phyloP scores from a whole-genome alignment of 2,329 filamentous ascomycete species.

The Endoconidiophora laricicola region DNA sequence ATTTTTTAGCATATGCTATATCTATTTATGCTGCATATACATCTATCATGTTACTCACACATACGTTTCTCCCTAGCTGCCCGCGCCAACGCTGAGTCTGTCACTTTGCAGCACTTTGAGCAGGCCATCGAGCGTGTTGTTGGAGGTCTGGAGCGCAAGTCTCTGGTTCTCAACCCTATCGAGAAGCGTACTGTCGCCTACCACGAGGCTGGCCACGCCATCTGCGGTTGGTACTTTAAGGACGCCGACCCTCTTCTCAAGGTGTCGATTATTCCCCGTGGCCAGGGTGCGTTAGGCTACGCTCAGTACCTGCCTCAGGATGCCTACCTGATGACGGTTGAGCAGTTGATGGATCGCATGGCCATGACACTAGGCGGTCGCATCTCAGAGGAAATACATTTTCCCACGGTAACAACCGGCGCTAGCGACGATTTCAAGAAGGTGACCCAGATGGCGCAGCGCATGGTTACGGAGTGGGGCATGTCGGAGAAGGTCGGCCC shows the following conservation, averaged over 20 bases:
- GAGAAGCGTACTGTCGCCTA: conserved; percentile 96
- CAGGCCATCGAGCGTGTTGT: conserved; percentile 95
- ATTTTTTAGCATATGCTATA: neutral
- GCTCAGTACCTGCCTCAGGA: conserved; percentile 94
- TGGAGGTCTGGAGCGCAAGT: conserved; percentile 93
- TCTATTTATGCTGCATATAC: neutral
- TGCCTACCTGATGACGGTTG: conserved; percentile 86
- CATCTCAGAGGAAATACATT: conserved; percentile 90
- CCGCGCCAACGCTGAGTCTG: conserved; percentile 59
- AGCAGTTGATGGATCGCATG: conserved; percentile 98
- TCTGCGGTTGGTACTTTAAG: conserved; percentile 95
- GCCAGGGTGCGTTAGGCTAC: conserved; percentile 83
- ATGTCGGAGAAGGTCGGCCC: conserved; percentile 93
- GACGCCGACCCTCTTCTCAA: conserved; percentile 95
- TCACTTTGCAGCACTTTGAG: conserved; percentile 85
- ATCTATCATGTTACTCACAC: neutral
- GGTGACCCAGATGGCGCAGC: conserved; percentile 85
- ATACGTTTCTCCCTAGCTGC: conserved; percentile 43
- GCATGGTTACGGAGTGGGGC: conserved; percentile 98
- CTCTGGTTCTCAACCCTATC: conserved; percentile 75
- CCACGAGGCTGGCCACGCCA: conserved; percentile 94
- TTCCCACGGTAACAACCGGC: conserved; percentile 87
- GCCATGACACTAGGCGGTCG: conserved; percentile 96
- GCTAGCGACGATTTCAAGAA: conserved; percentile 98
- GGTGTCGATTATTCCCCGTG: conserved; percentile 95